Evolutionary conservation across 176 grass and related monocot species (phyloP), one percentile per base, ranked within the genome.

Genomic region (Juncus inflexus): DNA sequence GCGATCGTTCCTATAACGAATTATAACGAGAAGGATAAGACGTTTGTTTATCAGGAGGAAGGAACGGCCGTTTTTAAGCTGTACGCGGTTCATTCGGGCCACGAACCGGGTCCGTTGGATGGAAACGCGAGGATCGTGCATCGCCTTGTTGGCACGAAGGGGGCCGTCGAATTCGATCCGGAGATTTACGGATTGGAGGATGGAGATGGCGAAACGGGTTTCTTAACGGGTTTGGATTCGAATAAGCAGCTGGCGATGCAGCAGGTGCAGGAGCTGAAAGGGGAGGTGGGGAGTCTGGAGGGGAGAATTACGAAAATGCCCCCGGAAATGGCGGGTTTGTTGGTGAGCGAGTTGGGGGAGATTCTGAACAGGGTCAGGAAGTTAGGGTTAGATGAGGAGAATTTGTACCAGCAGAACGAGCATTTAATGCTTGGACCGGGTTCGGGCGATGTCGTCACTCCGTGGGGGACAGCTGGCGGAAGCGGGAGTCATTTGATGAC

Each of bases 21-120:
- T 40, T 99, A 99, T 61, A 99, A 99, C 41, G 95, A 99, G 56
- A 99, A 99, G 60, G 86, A 99, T 37, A 99, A 99, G 67, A 90
- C 85, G 52, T 99, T 99, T 63, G 95, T 99, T 37, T 99, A 99
- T 59, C 76, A 80, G 65, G 95, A 99, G 62, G 94, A 99, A 73
- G 95, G 89, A 9, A 90, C 78, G 50, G 95, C 95, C 10, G 89
- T 99, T 63, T 99, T 99, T 66, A 99, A 99, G 53, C 73, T 99
- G 65, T 99, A 94, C 4, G 86, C 95, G 3, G 89, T 99, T 54
- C 95, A 99, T 36, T 90, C 95, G 0, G 95, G 95, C 42, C 95
- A 99, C 37, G 86, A 99, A 66, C 95, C 95, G 28, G 95, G 95
- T 6, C 95, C 95, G 54, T 79, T 99, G 12, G 95, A 99, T 83